Evolutionary conservation across 1,284 basidiomycete genomes (phyloP).

Genomic region (Fomitopsis pinicola): DNA sequence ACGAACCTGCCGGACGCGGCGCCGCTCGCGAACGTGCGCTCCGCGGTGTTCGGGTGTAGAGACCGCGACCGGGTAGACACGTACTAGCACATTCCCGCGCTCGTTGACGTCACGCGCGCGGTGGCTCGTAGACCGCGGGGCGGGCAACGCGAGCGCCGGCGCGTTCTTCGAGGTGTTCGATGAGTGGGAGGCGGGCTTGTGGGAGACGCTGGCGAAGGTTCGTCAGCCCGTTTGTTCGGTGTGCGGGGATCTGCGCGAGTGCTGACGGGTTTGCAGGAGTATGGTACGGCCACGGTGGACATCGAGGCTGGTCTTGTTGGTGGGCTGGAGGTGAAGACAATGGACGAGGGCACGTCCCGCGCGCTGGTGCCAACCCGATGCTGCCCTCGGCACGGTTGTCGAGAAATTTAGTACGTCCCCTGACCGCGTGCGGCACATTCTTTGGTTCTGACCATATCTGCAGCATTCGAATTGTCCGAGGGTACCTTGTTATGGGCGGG

Average conservation of each 20-base stretch:
- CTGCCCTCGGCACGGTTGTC: slow-evolving; percentile 35
- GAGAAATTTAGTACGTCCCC: slow-evolving; percentile 36
- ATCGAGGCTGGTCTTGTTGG: background rate
- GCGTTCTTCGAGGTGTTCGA: slow-evolving; percentile 47
- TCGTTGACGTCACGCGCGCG: slow-evolving; percentile 31
- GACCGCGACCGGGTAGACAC: slow-evolving; percentile 51
- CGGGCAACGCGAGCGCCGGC: slow-evolving; percentile 39
- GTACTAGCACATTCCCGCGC: slow-evolving; percentile 46
- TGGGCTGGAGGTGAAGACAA: slow-evolving; percentile 29
- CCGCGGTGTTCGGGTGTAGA: slow-evolving; percentile 50
- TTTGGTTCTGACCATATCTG: slow-evolving; percentile 21
- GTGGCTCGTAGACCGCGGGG: slow-evolving; percentile 37
- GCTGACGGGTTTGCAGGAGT: slow-evolving; percentile 20
- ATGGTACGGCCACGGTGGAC: slow-evolving; percentile 13
- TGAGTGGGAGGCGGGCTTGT: slow-evolving; percentile 39
- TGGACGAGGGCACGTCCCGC: slow-evolving; percentile 32
- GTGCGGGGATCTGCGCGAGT: background rate
- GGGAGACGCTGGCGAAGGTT: slow-evolving; percentile 35
- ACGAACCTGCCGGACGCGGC: slow-evolving; percentile 27
- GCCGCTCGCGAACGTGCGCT: slow-evolving; percentile 35
- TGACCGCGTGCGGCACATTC: background rate
- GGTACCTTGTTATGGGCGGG: slow-evolving; percentile 34
- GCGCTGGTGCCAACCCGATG: slow-evolving; percentile 36
- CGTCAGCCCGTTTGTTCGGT: background rate
- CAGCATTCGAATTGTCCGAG: slow-evolving; percentile 37